Percentiles rank a stretch among this genome's conserved stretches.
Evolutionary conservation across 1,284 basidiomycete species (phyloP).

Genomic region (Tilletiopsis washingtonensis): DNA sequence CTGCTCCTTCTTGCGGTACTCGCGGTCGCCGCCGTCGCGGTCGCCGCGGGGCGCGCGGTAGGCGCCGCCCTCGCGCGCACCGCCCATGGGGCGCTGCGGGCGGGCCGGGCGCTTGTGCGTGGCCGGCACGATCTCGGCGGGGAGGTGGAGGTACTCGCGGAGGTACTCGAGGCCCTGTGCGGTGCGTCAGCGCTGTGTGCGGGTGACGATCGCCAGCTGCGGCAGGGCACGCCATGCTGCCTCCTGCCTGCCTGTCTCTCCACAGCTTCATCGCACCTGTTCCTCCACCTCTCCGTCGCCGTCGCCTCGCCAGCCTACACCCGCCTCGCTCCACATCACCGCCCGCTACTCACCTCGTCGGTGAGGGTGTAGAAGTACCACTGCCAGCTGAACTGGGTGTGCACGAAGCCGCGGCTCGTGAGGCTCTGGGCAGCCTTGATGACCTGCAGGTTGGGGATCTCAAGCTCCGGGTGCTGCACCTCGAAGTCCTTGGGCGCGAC

Average conservation of each 20-base stretch:
- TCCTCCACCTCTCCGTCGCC: too few species aligned
- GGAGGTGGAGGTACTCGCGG: constrained; percentile 47
- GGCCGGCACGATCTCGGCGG: constrained; percentile 46
- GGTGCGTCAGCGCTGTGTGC: too few species aligned
- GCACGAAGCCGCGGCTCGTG: constrained; percentile 88
- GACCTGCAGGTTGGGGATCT: constrained; percentile 89
- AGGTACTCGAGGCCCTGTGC: constrained; percentile 44
- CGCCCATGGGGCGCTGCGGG: constrained; percentile 35
- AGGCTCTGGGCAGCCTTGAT: constrained; percentile 99
- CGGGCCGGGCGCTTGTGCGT: constrained; percentile 47
- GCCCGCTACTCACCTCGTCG: constrained; percentile 24
- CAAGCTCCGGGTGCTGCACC: constrained; percentile 89
- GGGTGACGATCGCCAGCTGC: too few species aligned
- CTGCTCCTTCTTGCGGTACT: constrained; percentile 47
- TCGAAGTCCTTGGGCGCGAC: constrained; percentile 99
- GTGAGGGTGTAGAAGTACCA: constrained; percentile 50
- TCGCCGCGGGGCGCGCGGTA: constrained; percentile 41
- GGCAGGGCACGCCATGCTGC: too few species aligned
- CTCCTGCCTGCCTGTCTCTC: too few species aligned
- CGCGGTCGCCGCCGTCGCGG: constrained; percentile 40
- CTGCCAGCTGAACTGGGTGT: constrained; percentile 68
- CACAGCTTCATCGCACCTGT: too few species aligned
- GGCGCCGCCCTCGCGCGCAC: constrained; percentile 33
- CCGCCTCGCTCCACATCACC: not conserved
- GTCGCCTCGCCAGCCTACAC: too few species aligned